Percentiles rank a stretch among this genome's conserved stretches.
These are phyloP conservation scores for Trichoderma sp. DNA, from an alignment of 2,329 filamentous ascomycete species.

Conservation along the genomic window DNA sequence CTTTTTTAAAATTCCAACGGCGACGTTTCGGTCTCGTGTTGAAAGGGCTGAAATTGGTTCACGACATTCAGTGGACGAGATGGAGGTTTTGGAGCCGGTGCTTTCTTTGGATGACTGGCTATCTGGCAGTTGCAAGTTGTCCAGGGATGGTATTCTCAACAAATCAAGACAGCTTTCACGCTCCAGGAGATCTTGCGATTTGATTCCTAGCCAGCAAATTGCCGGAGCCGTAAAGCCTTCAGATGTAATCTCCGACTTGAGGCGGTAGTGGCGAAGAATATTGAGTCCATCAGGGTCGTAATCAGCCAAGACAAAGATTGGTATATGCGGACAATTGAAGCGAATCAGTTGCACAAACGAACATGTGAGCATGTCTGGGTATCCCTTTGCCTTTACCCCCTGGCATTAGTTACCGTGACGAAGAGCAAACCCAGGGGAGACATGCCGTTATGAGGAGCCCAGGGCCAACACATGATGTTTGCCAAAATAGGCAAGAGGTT, in stretches of 20 bases:
- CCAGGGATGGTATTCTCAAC: not conserved
- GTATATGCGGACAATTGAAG: slow-evolving; percentile 45
- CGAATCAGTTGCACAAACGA: slow-evolving; percentile 60
- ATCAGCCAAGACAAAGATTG: slow-evolving; percentile 66
- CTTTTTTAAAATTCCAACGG: slow-evolving; percentile 50
- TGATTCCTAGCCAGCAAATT: slow-evolving; percentile 65
- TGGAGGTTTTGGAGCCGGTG: slow-evolving; percentile 16
- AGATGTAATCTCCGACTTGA: slow-evolving; percentile 61
- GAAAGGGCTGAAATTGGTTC: slow-evolving; percentile 45
- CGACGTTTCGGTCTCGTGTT: slow-evolving; percentile 56
- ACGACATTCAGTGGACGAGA: slow-evolving; percentile 30
- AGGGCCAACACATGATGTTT: slow-evolving; percentile 44
- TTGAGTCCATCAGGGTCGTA: slow-evolving; percentile 74
- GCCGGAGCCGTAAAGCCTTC: slow-evolving; percentile 57
- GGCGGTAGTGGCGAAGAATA: slow-evolving; percentile 71
- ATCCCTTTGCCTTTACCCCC: slow-evolving; percentile 68
- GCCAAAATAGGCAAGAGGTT: slow-evolving; percentile 55
- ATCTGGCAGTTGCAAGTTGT: not conserved
- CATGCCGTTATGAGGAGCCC: slow-evolving; percentile 68
- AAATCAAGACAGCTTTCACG: not conserved
- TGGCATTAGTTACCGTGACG: not conserved
- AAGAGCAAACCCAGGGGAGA: not conserved
- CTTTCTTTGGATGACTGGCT: slow-evolving; percentile 20
- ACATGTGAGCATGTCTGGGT: slow-evolving; percentile 71
- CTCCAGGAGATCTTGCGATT: slow-evolving; percentile 41